phyloP scores from a whole-genome alignment of 2,329 filamentous ascomycete genomes.

The Ophiostoma triangulosporum region DNA sequence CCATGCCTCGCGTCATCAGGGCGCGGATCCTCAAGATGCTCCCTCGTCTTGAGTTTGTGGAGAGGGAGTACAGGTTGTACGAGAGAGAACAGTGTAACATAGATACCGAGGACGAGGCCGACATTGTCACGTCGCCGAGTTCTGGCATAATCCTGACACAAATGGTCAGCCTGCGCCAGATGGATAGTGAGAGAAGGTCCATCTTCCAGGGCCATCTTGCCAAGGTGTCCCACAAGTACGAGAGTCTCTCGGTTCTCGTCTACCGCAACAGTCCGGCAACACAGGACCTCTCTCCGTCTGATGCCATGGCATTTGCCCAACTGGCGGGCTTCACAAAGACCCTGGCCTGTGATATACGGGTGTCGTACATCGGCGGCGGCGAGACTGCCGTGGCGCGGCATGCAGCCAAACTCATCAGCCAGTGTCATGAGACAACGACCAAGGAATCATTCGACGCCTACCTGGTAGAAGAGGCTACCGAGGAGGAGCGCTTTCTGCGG shows the following conservation, averaged over 20 bases:
- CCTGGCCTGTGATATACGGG: slow-evolving; percentile 25
- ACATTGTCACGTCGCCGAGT: slow-evolving; percentile 56
- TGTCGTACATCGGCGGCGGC: slow-evolving; percentile 37
- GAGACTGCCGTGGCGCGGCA: slow-evolving; percentile 38
- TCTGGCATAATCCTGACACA: slow-evolving; percentile 59
- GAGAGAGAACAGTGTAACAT: background rate
- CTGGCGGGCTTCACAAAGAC: slow-evolving; percentile 36
- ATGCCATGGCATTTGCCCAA: slow-evolving; percentile 31
- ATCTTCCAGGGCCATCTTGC: slow-evolving; percentile 4
- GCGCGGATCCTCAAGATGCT: slow-evolving; percentile 15
- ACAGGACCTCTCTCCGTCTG: slow-evolving; percentile 24
- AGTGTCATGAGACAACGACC: background rate
- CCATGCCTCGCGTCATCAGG: slow-evolving; percentile 12
- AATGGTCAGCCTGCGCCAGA: slow-evolving; percentile 57
- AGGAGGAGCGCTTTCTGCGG: slow-evolving; percentile 55
- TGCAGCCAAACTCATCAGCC: slow-evolving; percentile 29
- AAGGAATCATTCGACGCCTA: slow-evolving; percentile 26
- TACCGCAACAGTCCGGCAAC: slow-evolving; percentile 30
- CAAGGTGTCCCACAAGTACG: slow-evolving; percentile 44
- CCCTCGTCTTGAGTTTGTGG: slow-evolving; percentile 16
- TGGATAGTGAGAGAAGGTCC: background rate
- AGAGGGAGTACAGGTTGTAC: slow-evolving; percentile 16
- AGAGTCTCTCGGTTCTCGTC: slow-evolving; percentile 53
- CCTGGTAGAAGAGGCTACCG: slow-evolving; percentile 43
- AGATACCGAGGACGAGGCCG: slow-evolving; percentile 30